A percentile compares a stretch with the other conserved stretches of the same genome.
phyloP scores from a whole-genome alignment of 768 basidiomycete genomes.

The Mycena capillaripes region DNA sequence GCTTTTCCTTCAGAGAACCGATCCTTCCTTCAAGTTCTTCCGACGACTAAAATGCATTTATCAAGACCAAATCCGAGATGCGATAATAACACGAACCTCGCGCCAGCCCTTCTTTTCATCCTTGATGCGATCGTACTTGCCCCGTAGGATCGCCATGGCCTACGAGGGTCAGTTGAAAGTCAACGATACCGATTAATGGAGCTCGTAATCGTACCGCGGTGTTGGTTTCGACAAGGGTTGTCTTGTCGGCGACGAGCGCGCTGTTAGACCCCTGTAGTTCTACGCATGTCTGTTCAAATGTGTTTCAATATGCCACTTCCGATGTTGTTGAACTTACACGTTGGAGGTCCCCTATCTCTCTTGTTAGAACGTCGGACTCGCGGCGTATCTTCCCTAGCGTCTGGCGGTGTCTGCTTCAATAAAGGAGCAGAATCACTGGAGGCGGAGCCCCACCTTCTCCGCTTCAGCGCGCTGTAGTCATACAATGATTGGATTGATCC shows the following conservation, averaged over 20 bases:
- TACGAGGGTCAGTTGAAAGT: background rate
- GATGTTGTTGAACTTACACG: no score
- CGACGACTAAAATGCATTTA: background rate
- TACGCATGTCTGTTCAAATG: no score
- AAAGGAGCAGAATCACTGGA: background rate
- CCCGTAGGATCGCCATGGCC: slow-evolving; percentile 1
- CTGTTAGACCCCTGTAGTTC: no score
- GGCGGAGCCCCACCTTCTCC: background rate
- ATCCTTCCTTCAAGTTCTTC: background rate
- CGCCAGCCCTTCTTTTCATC: background rate
- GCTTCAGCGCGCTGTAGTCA: slow-evolving; percentile 4
- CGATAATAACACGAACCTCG: background rate
- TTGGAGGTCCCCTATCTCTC: no score
- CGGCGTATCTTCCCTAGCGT: background rate
- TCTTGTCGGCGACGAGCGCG: no score
- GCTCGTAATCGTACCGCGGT: no score
- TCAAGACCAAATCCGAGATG: background rate
- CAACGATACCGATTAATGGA: no score
- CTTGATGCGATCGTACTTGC: slow-evolving; percentile 3
- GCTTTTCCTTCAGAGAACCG: background rate
- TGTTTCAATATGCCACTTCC: no score
- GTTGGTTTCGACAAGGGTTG: no score
- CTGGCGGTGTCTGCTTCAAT: background rate
- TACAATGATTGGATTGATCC: background rate
- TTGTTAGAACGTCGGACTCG: background rate